Evolutionary conservation across 352 stramenopile species (phyloP), one percentile per base, ranked within the genome.

Genomic region (Nothophytophthora sp.): DNA sequence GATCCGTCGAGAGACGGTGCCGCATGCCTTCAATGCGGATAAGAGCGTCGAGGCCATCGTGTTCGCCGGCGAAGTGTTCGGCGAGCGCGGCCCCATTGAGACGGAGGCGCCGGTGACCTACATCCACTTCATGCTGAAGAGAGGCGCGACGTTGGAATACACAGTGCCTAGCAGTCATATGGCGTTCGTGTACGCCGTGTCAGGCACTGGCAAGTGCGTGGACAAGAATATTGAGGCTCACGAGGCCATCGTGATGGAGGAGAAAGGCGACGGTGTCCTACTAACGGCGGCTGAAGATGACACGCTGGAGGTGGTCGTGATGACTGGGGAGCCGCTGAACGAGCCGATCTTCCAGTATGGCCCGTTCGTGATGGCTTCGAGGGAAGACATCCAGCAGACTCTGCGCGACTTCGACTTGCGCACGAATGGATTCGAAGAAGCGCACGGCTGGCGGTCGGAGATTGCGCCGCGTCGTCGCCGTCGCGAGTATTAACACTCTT

Each of bases 361-460:
- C 15, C 74, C 77, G n/a, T 88, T 86, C 42, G 74, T 88, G 27
- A 88, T 88, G 77, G 76, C 58, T 19, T 80, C 64, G n/a, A 15
- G 50, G 8, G 54, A 70, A 11, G 70, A 84, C 35, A 83, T 84
- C 38, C 63, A 67, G 11, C 36, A 74, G 27, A 76, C 73, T 12
- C 53, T 84, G n/a, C 39, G 57, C 7, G 72, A 88, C 38, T 86
- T 74, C 48, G 58, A 84, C 20, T 34, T 59, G 9, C 59, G 62
- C 20, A 67, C 63, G 18, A 88, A 88, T 34, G 73, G 76, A 6
- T 88, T 88, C 33, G 76, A 87, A 54, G 69, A 73, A 15, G 74
- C 73, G 6, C 60, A 60, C 15, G 49, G 55, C 15, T 88, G 77
- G 77, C 50, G 60, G 37, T 86, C 71, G 13, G 52, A 76, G 10